Conservation (phyloP, 495 filamentous ascomycete genomes). For the Rusavskia elegans region DNA sequence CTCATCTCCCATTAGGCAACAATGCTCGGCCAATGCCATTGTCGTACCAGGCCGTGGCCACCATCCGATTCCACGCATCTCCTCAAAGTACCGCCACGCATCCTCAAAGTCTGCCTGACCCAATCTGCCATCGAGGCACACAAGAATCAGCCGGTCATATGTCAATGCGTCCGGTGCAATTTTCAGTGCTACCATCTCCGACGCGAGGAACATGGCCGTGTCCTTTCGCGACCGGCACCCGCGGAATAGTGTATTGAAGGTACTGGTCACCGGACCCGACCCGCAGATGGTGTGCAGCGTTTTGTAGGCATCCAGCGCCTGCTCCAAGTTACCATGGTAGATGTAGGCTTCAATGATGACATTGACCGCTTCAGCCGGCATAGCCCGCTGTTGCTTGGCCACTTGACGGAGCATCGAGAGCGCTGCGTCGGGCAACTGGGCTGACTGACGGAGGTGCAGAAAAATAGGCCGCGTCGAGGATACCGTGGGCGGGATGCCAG, state of each 20-base stretch:
- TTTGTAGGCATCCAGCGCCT: constrained; percentile 55
- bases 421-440: constrained; percentile 21
- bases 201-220: constrained; percentile 49
- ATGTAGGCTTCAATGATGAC: constrained; percentile 42
- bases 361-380: constrained; percentile 45
- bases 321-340: constrained; percentile 20
- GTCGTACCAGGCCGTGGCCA: constrained; percentile 23
- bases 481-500: constrained; percentile 33
- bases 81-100: constrained; percentile 40
- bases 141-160: constrained; percentile 53
- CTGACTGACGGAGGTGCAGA: constrained; percentile 21
- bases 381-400: constrained; percentile 21
- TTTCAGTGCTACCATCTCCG: constrained; percentile 54
- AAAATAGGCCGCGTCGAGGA: constrained; percentile 44
- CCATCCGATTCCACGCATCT: constrained; percentile 27
- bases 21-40: constrained; percentile 25
- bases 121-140: constrained; percentile 28
- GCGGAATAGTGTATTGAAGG: constrained; percentile 52
- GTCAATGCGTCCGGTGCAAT: constrained; percentile 43
- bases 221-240: constrained; percentile 40
- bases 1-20: constrained; percentile 32
- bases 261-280: constrained; percentile 38
- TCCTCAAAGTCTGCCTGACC: constrained; percentile 30
- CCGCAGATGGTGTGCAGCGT: constrained; percentile 45
- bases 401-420: constrained; percentile 40